Evolutionary conservation across 345 rosid genomes (phyloP).

Genomic region (Dipteronia sinensis): DNA sequence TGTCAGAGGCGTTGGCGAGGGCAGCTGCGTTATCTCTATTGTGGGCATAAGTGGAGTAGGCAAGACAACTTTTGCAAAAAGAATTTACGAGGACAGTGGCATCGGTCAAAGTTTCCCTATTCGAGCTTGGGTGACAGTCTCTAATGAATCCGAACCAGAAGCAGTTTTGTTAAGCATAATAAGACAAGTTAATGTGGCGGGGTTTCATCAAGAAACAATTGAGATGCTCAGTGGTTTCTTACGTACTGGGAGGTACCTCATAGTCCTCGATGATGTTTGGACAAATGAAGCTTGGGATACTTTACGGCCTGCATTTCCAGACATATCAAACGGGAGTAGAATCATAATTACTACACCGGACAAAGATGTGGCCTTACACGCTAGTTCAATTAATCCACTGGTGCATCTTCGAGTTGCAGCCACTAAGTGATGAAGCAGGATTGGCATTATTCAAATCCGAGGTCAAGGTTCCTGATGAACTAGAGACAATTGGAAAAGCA

Average conservation of each 20-base stretch:
- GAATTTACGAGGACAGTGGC: constrained; percentile 7
- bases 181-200: background rate
- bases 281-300: background rate
- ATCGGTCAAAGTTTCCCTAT: constrained; percentile 10
- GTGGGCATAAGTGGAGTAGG: constrained; percentile 24
- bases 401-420: background rate
- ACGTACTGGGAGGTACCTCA: constrained; percentile 12
- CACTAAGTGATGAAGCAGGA: background rate
- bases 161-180: background rate
- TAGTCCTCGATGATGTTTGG: constrained; percentile 22
- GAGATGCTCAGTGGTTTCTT: background rate
- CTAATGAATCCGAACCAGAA: background rate
- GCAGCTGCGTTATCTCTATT: background rate
- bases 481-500: background rate
- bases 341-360: constrained; percentile 23
- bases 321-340: background rate
- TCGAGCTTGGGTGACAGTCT: constrained; percentile 21
- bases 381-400: background rate
- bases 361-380: background rate
- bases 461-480: background rate
- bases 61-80: constrained; percentile 24
- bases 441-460: background rate
- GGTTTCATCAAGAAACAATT: background rate
- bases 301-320: background rate
- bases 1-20: background rate